Evolutionary conservation across 1,139 yeast genomes (phyloP).

Genomic region (Yamadazyma jaroonii): DNA sequence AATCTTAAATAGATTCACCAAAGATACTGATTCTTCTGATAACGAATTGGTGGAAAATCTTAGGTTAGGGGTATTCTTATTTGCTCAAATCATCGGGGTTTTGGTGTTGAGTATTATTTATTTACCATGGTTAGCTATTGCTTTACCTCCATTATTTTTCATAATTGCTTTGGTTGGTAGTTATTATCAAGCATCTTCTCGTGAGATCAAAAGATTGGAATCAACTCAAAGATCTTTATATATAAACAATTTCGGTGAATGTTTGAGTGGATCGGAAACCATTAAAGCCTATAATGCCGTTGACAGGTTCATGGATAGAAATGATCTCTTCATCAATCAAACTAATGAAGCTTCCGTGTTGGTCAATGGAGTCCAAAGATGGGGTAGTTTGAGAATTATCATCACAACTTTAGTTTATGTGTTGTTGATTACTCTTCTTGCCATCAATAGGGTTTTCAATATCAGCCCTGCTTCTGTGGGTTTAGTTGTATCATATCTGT

Average conservation of each 20-base stretch:
- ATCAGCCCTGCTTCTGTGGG: conserved; percentile 71
- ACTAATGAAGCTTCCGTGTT: conserved; percentile 74
- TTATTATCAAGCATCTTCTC: conserved; percentile 48
- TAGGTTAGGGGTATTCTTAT: conserved; percentile 48
- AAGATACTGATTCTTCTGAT: conserved; percentile 82
- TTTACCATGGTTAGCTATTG: conserved; percentile 55
- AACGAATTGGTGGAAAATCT: conserved; percentile 65
- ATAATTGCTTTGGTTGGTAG: conserved; percentile 51
- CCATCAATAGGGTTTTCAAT: conserved; percentile 63
- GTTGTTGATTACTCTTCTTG: conserved; percentile 54
- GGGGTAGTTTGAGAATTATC: conserved; percentile 74
- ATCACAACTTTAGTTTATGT: conserved; percentile 48
- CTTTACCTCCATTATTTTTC: conserved; percentile 40
- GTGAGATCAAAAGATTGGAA: conserved; percentile 43
- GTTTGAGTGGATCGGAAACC: conserved; percentile 67
- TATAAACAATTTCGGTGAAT: conserved; percentile 68
- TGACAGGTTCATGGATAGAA: conserved; percentile 48
- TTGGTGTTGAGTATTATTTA: conserved; percentile 64
- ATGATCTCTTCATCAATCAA: conserved; percentile 49
- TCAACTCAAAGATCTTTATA: conserved; percentile 36
- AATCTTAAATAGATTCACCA: conserved; percentile 61
- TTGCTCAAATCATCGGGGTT: conserved; percentile 59
- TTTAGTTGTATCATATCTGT: conserved; percentile 61
- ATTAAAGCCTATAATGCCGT: conserved; percentile 60
- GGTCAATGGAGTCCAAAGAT: conserved; percentile 70